A percentile compares a stretch with the other conserved stretches of the same genome.
Conservation (phyloP, 208 protist genomes). For the Naegleria fowleri region DNA sequence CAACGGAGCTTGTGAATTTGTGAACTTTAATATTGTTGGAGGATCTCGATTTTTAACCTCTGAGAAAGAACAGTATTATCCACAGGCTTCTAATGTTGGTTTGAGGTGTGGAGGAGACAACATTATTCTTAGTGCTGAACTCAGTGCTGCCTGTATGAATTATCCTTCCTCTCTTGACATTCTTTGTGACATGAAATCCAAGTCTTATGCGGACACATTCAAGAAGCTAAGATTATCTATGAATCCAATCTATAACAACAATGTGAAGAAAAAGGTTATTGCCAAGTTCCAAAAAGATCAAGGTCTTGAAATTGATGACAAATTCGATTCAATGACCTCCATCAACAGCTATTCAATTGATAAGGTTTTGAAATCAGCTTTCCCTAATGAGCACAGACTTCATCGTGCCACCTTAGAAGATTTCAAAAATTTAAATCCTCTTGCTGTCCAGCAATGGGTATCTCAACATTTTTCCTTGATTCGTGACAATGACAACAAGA, state of each 20-base stretch:
- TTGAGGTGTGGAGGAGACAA: not conserved
- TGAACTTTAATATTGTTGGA: not conserved
- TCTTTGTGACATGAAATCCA: too few relatives aligned
- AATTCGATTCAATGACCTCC: not conserved
- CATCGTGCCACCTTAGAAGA: not conserved
- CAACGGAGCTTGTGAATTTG: not conserved
- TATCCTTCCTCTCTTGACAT: not conserved
- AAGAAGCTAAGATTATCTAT: not conserved
- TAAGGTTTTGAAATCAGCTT: not conserved
- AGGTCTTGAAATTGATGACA: not conserved
- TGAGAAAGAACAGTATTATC: not conserved
- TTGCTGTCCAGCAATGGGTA: not conserved
- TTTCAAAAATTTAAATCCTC: not conserved
- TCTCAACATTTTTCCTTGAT: not conserved
- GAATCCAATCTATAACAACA: not conserved
- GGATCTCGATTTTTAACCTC: not conserved
- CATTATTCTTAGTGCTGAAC: not conserved
- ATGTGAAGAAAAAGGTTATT: not conserved
- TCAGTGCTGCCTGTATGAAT: not conserved
- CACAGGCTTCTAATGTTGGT: not conserved
- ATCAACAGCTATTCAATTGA: not conserved
- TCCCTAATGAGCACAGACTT: not conserved
- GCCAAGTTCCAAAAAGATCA: not conserved
- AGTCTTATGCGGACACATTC: not conserved
- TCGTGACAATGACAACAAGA: not conserved